These are phyloP conservation scores for Didymella pomorum DNA, from an alignment of 2,329 filamentous ascomycete species.

Conservation along the genomic window DNA sequence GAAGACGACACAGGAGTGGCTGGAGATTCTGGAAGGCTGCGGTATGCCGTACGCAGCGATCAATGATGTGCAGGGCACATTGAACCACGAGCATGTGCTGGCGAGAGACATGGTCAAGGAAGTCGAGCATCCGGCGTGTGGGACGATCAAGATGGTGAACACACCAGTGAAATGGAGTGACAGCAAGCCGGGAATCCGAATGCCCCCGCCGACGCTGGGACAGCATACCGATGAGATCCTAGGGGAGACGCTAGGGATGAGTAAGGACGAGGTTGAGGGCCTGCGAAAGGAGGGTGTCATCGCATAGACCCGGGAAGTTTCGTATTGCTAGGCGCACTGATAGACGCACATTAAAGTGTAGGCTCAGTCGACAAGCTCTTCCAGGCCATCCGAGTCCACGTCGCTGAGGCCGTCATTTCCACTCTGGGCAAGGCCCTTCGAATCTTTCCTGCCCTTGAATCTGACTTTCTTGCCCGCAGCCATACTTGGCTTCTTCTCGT, in stretches of 20 bases:
- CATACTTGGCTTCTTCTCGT: background rate
- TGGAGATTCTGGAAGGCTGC: constrained; percentile 83
- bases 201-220: constrained; percentile 79
- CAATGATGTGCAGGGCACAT: constrained; percentile 86
- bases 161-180: constrained; percentile 95
- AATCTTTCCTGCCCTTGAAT: background rate
- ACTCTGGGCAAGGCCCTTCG: background rate
- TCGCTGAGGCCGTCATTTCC: constrained; percentile 11
- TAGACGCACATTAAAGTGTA: background rate
- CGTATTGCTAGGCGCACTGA: background rate
- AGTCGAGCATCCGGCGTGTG: constrained; percentile 82
- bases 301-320: constrained; percentile 28
- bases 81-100: constrained; percentile 80
- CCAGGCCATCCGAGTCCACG: constrained; percentile 18
- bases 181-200: constrained; percentile 77
- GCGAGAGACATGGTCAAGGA: constrained; percentile 91
- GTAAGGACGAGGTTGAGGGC: constrained; percentile 40
- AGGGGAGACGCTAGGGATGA: constrained; percentile 42
- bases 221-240: constrained; percentile 52
- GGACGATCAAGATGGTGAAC: constrained; percentile 87
- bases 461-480: background rate
- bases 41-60: constrained; percentile 95
- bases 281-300: constrained; percentile 47
- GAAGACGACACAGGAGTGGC: constrained; percentile 88
- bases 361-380: constrained; percentile 13